These are phyloP conservation scores for Cyclospora cayetanensis DNA, from an alignment of 169 alveolate species.

Conservation along the genomic window DNA sequence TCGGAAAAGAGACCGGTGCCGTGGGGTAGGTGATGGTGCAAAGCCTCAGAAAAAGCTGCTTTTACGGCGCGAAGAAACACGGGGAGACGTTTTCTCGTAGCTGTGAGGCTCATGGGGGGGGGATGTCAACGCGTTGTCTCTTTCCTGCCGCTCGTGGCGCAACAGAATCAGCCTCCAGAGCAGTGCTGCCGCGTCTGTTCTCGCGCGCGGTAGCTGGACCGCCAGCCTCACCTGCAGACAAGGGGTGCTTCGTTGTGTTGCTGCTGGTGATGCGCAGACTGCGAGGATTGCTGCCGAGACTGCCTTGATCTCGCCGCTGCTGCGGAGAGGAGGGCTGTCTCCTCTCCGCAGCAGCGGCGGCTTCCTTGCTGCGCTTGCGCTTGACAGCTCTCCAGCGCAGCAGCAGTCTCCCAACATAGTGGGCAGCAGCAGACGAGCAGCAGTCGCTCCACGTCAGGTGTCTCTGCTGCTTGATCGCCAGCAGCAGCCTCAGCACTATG, in stretches of 20 bases:
- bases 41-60: background rate
- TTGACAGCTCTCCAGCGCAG: background rate
- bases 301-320: background rate
- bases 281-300: background rate
- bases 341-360: background rate
- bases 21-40: background rate
- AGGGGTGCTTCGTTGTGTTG: background rate
- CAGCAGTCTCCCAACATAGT: background rate
- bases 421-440: conserved; percentile 2
- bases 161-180: background rate
- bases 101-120: background rate
- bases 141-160: background rate
- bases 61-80: background rate
- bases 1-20: background rate
- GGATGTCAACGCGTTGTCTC: background rate
- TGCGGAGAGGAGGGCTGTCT: too few species aligned
- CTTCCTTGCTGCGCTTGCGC: background rate
- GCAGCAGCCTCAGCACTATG: background rate
- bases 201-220: background rate
- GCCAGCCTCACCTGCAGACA: background rate
- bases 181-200: background rate
- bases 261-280: too few species aligned
- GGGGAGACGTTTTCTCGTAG: background rate
- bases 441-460: background rate
- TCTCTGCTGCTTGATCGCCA: background rate